Evolutionary conservation across 2,329 filamentous ascomycete genomes (phyloP).

Genomic region (Aspergillus chevalieri): DNA sequence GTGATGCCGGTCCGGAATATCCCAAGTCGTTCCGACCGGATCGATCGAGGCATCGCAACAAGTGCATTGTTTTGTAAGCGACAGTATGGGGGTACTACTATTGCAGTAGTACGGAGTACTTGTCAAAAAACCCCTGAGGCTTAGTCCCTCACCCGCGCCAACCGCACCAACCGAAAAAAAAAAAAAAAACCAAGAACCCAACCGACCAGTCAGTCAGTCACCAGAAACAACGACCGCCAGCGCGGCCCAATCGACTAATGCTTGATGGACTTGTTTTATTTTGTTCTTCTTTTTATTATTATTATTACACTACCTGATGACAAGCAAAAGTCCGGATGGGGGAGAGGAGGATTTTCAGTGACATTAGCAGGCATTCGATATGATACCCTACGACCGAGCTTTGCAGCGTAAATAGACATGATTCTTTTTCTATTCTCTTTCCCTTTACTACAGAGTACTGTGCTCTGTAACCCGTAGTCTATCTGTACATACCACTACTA

Average conservation of each 20-base stretch:
- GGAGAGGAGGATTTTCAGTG: background rate
- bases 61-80: constrained; percentile 34
- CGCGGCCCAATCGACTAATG: too few relatives aligned
- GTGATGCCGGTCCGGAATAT: constrained; percentile 33
- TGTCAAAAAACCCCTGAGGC: background rate
- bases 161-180: too few relatives aligned
- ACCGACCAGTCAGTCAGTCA: too few relatives aligned
- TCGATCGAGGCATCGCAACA: constrained; percentile 32
- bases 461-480: background rate
- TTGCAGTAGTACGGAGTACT: constrained; percentile 1
- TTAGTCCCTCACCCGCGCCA: background rate
- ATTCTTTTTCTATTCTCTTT: background rate
- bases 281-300: too few relatives aligned
- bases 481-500: background rate
- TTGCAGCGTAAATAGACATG: constrained; percentile 12
- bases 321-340: background rate
- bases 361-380: constrained; percentile 38
- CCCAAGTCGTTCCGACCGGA: constrained; percentile 35
- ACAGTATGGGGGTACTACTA: constrained; percentile 8
- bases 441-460: background rate
- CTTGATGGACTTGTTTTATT: too few relatives aligned
- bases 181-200: too few relatives aligned
- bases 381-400: constrained; percentile 39
- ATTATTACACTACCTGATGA: background rate
- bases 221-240: too few relatives aligned